These are phyloP conservation scores for Pseudotsuga menziesii DNA, from an alignment of 75 land plant genomes.

Conservation along the genomic window DNA sequence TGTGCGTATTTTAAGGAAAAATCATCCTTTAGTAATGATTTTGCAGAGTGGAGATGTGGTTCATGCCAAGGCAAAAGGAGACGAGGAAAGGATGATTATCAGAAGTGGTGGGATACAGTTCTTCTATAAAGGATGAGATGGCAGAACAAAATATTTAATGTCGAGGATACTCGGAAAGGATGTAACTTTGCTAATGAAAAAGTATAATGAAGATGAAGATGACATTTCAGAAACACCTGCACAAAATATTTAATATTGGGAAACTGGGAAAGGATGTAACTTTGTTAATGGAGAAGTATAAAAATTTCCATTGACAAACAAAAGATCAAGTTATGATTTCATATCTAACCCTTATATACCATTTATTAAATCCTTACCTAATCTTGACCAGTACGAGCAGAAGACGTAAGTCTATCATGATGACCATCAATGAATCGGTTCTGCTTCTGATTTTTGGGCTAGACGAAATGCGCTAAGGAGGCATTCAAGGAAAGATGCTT, in stretches of 20 bases:
- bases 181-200: background rate
- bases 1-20: background rate
- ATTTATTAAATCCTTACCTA: no score
- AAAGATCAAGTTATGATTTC: no score
- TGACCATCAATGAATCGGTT: no score
- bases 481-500: no score
- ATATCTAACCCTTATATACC: no score
- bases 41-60: background rate
- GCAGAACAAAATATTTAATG: background rate
- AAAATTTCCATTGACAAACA: no score
- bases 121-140: conserved; percentile 5
- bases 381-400: no score
- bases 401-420: no score
- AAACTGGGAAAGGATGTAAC: background rate
- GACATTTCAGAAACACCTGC: background rate
- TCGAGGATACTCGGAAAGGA: background rate
- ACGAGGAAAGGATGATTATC: conserved; percentile 6
- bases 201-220: background rate
- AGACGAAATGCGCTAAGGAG: no score
- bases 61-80: background rate
- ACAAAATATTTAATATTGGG: background rate
- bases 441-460: no score
- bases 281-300: background rate
- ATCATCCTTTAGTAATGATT: background rate
- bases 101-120: conserved; percentile 10